Evolutionary conservation across 129 eudicot genomes (phyloP).

Genomic region (Solidago caesia): DNA sequence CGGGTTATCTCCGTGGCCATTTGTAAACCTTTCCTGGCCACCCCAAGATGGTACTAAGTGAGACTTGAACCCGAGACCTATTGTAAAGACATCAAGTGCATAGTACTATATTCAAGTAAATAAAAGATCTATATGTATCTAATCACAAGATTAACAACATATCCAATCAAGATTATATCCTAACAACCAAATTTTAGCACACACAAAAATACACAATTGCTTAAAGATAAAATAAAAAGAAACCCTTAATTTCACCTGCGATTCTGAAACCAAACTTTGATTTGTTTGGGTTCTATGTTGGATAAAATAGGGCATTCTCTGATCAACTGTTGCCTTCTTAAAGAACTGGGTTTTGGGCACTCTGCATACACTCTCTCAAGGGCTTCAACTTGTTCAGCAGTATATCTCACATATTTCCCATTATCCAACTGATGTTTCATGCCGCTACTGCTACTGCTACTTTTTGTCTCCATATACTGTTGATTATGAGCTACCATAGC

Average conservation of each 20-base stretch:
- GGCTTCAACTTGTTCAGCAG: constrained; percentile 93
- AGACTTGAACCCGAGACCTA: too few species aligned
- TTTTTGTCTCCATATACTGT: constrained; percentile 45
- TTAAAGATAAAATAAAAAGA: neutral
- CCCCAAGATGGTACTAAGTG: too few species aligned
- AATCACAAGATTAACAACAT: constrained; percentile 1
- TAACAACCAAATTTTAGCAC: neutral
- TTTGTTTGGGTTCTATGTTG: constrained; percentile 89
- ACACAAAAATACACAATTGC: neutral
- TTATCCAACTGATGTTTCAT: constrained; percentile 68
- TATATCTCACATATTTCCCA: constrained; percentile 85
- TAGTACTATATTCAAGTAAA: constrained; percentile 20
- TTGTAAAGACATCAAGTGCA: neutral
- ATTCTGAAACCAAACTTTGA: constrained; percentile 95
- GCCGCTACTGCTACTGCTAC: constrained; percentile 69
- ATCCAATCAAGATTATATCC: neutral
- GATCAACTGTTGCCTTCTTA: constrained; percentile 79
- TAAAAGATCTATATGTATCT: constrained; percentile 10
- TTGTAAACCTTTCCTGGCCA: too few species aligned
- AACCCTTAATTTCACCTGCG: constrained; percentile 51
- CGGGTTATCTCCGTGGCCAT: too few species aligned
- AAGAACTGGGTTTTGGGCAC: constrained; percentile 90
- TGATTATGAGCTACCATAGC: constrained; percentile 73
- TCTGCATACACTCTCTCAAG: constrained; percentile 79
- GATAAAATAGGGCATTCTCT: constrained; percentile 82